Evolutionary conservation across 805 yeast species (phyloP).

Genomic region (Yarrowia sp.): DNA sequence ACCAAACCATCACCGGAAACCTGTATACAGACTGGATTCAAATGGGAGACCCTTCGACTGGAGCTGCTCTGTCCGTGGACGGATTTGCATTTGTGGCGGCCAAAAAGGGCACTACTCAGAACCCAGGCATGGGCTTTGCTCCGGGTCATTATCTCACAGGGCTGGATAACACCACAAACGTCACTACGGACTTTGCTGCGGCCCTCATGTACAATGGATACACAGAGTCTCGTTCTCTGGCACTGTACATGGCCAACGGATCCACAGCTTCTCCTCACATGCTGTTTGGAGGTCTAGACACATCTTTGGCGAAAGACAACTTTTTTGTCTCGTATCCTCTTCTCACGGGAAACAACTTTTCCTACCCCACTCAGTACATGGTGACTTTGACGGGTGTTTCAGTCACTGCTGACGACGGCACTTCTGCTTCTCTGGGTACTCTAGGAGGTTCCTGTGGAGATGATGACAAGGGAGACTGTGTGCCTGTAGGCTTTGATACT

Average conservation of each 20-base stretch:
- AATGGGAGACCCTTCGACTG: slow-evolving; percentile 16
- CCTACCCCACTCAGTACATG: slow-evolving; percentile 36
- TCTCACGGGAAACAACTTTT: slow-evolving; percentile 30
- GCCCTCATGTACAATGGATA: slow-evolving; percentile 14
- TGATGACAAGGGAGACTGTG: slow-evolving; percentile 14
- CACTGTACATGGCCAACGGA: slow-evolving; percentile 24
- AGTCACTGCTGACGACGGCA: slow-evolving; percentile 20
- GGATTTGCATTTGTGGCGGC: slow-evolving; percentile 27
- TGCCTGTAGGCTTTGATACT: slow-evolving; percentile 44
- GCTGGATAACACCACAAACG: neutral
- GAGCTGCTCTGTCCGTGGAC: slow-evolving; percentile 7
- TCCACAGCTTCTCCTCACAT: slow-evolving; percentile 34
- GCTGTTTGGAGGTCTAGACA: slow-evolving; percentile 36
- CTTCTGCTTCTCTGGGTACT: slow-evolving; percentile 6
- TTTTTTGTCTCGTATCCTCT: slow-evolving; percentile 33
- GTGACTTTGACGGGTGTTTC: slow-evolving; percentile 26
- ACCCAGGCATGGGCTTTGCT: slow-evolving; percentile 24
- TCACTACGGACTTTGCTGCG: slow-evolving; percentile 21
- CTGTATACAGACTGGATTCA: slow-evolving; percentile 15
- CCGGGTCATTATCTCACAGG: slow-evolving; percentile 16
- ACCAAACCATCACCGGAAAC: slow-evolving; percentile 3
- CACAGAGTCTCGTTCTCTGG: slow-evolving; percentile 33
- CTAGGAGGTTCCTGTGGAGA: slow-evolving; percentile 18
- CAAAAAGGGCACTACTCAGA: neutral
- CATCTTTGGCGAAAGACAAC: slow-evolving; percentile 26